These are phyloP conservation scores for Daldinia sp. DNA, from an alignment of 2,329 filamentous ascomycete species.

Conservation along the genomic window DNA sequence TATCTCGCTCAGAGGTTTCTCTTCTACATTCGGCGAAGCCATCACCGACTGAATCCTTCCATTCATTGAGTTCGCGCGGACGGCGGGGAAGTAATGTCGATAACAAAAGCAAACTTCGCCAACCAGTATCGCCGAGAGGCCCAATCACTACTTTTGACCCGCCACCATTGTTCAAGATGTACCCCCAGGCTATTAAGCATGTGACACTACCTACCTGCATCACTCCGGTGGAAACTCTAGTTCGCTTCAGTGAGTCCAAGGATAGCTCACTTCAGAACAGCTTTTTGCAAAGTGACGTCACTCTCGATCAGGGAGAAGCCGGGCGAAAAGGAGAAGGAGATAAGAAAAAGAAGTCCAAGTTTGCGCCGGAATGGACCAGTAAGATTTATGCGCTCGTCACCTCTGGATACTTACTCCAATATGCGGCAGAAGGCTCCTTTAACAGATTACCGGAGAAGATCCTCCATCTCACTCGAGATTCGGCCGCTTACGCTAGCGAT, in stretches of 20 bases:
- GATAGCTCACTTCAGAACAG: slow-evolving; percentile 55
- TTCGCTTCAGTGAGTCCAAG: slow-evolving; percentile 70
- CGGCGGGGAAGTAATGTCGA: slow-evolving; percentile 28
- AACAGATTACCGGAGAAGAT: slow-evolving; percentile 81
- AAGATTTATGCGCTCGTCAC: slow-evolving; percentile 80
- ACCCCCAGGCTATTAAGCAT: slow-evolving; percentile 84
- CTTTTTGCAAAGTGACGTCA: slow-evolving; percentile 46
- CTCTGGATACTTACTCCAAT: slow-evolving; percentile 80
- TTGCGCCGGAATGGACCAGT: slow-evolving; percentile 72
- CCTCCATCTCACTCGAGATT: slow-evolving; percentile 77
- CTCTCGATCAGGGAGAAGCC: slow-evolving; percentile 48
- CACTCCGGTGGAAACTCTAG: slow-evolving; percentile 75
- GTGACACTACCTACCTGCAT: slow-evolving; percentile 75
- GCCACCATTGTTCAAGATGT: slow-evolving; percentile 87
- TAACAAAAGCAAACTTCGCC: slow-evolving; percentile 38
- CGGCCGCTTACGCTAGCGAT: slow-evolving; percentile 84
- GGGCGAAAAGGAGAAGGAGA: slow-evolving; percentile 57
- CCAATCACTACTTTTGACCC: slow-evolving; percentile 64
- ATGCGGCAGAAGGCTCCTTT: slow-evolving; percentile 75
- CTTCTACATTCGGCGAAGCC: slow-evolving; percentile 46
- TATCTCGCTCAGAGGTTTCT: slow-evolving; percentile 54
- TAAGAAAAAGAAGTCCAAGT: slow-evolving; percentile 61
- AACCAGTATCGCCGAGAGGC: slow-evolving; percentile 26
- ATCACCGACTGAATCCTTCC: slow-evolving; percentile 15
- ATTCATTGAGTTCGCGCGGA: slow-evolving; percentile 24